phyloP scores from a whole-genome alignment of 2,329 filamentous ascomycete species.

The Exophiala mesophila region DNA sequence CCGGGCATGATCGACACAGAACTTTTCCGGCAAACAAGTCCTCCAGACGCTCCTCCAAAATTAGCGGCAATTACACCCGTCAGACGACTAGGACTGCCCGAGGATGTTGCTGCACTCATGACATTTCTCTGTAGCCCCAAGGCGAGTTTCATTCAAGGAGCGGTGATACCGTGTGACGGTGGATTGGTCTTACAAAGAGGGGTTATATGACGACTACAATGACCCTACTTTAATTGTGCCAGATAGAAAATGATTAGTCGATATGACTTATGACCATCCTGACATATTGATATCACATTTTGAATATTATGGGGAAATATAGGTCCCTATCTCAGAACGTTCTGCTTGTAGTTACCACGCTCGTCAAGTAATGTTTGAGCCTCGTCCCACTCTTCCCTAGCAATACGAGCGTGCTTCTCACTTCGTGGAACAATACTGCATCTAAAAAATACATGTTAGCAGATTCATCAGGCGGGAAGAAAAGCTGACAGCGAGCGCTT shows the following conservation, averaged over 20 bases:
- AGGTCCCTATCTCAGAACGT: not conserved
- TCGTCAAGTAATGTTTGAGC: not conserved
- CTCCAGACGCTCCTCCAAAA: constrained; percentile 1
- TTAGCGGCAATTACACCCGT: constrained; percentile 4
- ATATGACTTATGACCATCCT: too few relatives aligned
- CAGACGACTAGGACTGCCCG: not conserved
- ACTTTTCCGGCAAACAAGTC: constrained; percentile 7
- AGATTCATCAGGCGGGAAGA: not conserved
- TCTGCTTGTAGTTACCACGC: constrained; percentile 1
- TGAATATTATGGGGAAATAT: too few relatives aligned
- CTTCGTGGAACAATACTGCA: not conserved
- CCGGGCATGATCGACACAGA: constrained; percentile 39
- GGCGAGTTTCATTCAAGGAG: constrained; percentile 5
- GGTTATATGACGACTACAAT: not conserved
- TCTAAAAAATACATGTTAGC: too few relatives aligned
- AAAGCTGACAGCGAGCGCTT: not conserved
- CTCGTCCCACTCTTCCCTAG: not conserved
- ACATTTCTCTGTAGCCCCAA: constrained; percentile 2
- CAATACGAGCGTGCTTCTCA: not conserved
- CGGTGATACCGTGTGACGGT: constrained; percentile 6
- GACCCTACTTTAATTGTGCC: too few relatives aligned
- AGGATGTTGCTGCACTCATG: constrained; percentile 2
- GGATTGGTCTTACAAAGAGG: constrained; percentile 1
- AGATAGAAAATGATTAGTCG: too few relatives aligned
- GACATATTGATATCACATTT: too few relatives aligned